Percentiles rank a stretch among this genome's conserved stretches.
Conservation (phyloP, 805 yeast species). For the Wickerhamia fluorescens region DNA sequence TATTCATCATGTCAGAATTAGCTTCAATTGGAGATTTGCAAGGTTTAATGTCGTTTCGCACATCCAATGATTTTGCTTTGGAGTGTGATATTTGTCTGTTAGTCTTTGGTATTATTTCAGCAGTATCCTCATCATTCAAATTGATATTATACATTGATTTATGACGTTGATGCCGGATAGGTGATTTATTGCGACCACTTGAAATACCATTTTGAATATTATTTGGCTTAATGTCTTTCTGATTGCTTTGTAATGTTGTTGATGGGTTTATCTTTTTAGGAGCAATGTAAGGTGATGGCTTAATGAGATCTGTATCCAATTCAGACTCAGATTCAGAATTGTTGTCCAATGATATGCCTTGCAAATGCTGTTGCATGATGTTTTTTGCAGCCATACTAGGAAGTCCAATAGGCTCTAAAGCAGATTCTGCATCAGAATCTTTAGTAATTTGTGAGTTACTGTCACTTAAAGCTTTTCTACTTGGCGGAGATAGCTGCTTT, state of each 20-base stretch:
- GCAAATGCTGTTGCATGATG: constrained; percentile 21
- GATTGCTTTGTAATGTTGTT: no score
- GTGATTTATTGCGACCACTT: no score
- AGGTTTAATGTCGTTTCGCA: no score
- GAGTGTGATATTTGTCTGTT: no score
- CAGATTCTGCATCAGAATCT: constrained; percentile 4
- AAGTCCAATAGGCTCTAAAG: constrained; percentile 28
- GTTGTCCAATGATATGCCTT: constrained; percentile 12
- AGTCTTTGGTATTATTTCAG: neutral
- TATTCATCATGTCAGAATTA: constrained; percentile 7
- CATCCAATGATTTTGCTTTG: no score
- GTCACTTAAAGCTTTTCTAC: neutral
- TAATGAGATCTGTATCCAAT: constrained; percentile 26
- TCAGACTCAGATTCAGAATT: no score
- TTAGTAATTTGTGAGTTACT: neutral
- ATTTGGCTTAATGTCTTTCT: no score
- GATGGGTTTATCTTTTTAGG: constrained; percentile 4
- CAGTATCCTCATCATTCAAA: constrained; percentile 5
- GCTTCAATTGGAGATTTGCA: no score
- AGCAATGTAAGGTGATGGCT: constrained; percentile 11
- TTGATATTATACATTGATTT: constrained; percentile 32
- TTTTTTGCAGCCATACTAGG: constrained; percentile 27
- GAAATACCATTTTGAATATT: no score
- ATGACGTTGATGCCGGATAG: constrained; percentile 30
- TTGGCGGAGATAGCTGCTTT: no score